Percentiles rank a stretch among this genome's conserved stretches.
Conservation (phyloP, 345 rosid genomes). For the Viola odorata region DNA sequence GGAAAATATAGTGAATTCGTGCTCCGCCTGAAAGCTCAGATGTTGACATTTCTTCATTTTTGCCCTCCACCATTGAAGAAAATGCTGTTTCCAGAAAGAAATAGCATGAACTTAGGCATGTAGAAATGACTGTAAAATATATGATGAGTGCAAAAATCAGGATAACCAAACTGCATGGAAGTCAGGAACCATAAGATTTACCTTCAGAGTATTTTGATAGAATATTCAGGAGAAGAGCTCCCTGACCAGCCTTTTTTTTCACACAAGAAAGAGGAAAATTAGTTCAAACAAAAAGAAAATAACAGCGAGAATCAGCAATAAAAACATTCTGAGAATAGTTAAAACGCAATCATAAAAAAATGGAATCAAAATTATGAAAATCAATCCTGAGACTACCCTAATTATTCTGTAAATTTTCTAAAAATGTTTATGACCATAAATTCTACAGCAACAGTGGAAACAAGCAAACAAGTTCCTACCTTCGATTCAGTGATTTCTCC, state of each 20-base stretch:
- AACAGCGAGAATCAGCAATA: background rate
- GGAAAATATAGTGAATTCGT: constrained; percentile 84
- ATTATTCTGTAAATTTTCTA: background rate
- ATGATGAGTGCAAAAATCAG: background rate
- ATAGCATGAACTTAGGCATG: constrained; percentile 6
- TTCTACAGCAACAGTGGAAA: background rate
- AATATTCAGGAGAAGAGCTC: constrained; percentile 87
- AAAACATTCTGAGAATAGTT: background rate
- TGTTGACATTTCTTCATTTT: constrained; percentile 90
- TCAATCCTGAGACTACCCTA: background rate
- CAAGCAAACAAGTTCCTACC: constrained; percentile 32
- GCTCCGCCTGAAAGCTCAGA: constrained; percentile 93
- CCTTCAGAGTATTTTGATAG: constrained; percentile 93
- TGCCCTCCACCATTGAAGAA: constrained; percentile 84
- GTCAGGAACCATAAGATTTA: constrained; percentile 17
- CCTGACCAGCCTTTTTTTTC: constrained; percentile 74
- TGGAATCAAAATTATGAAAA: background rate
- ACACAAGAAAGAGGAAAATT: constrained; percentile 16
- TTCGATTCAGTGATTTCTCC: constrained; percentile 88
- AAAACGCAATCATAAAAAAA: background rate
- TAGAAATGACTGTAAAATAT: background rate
- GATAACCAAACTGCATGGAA: constrained; percentile 7
- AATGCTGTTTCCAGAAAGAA: constrained; percentile 54
- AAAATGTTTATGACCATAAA: background rate
- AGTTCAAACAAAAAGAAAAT: constrained; percentile 9